Base-by-base conservation (phyloP, 495 filamentous ascomycete species). In the Tuber magnatum region DNA sequence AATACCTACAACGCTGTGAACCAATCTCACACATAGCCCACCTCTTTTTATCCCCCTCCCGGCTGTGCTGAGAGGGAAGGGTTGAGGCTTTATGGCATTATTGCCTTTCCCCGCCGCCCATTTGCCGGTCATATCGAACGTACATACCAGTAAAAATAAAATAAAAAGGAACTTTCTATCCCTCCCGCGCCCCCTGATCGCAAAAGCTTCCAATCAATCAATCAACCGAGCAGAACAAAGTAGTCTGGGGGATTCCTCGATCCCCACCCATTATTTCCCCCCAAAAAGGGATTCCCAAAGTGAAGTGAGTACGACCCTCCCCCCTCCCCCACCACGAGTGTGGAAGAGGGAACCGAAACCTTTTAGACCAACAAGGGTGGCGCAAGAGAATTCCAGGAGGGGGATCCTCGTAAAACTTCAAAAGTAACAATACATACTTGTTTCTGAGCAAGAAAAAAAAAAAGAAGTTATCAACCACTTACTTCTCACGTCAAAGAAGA, bases 61-160 rank as follows among this genome's bases (percentile, higher is more conserved):
- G 56, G 28, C 56, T 65, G 56, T 10, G 28, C 56, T 65, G 32
- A 20, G n/a, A 65, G 28, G 28, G 56, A 51, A 51, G 46, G 72
- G 74, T 74, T 79, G 75, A 78, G 77, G 76, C 76, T 78, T 78
- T 79, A 79, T 79, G 69, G 72, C 70, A 79, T 79, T 79, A 65
- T 73, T 69, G 56, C 68, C 61, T 77, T 56, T 73, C 75, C 69
- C 71, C 77, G 68, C 77, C 74, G 68, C 71, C 75, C 72, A 79
- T 79, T 79, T 79, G 73, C 76, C 77, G 70, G 77, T 78, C 75
- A 65, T 65, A 65, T 65, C 56, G 56, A 65, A 35, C 28, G 32
- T 65, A 65, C 56, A 65, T 65, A 65, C 56, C 56, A 65, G 56
- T 35, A 32, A 65, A 18, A 65, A 61, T 10, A 3, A 65, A 65